Percentiles rank a stretch among this genome's conserved stretches.
Evolutionary conservation across 2,329 filamentous ascomycete genomes (phyloP).

Genomic region (Curvularia sp.): DNA sequence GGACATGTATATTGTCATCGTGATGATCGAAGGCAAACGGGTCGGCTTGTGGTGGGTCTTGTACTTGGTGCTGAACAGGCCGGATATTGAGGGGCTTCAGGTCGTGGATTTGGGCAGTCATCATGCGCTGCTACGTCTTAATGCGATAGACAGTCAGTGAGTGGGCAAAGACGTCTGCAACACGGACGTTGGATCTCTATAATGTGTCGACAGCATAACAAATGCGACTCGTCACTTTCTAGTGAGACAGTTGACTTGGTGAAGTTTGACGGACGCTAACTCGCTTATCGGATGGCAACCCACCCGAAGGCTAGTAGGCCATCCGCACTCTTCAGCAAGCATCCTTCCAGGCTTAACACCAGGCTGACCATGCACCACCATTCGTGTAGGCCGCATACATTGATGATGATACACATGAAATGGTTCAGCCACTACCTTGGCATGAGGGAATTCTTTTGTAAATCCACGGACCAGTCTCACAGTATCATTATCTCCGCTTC

Average conservation of each 20-base stretch:
- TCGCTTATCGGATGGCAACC: slow-evolving; percentile 6
- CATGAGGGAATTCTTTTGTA: background rate
- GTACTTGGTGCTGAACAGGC: slow-evolving; percentile 37
- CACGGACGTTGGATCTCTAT: slow-evolving; percentile 1
- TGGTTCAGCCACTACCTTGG: background rate
- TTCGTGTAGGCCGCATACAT: background rate
- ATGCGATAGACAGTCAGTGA: slow-evolving; percentile 5
- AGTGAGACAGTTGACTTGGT: slow-evolving; percentile 8
- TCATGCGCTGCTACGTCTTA: slow-evolving; percentile 20
- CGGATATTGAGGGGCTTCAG: slow-evolving; percentile 40
- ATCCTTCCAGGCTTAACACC: background rate
- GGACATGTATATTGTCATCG: slow-evolving; percentile 60
- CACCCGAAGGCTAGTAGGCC: background rate
- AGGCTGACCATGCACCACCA: background rate
- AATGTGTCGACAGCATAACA: slow-evolving; percentile 19
- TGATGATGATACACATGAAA: too few relatives aligned
- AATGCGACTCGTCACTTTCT: slow-evolving; percentile 6
- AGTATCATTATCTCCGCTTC: background rate
- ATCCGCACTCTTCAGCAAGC: background rate
- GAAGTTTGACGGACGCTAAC: slow-evolving; percentile 20
- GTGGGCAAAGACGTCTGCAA: slow-evolving; percentile 20
- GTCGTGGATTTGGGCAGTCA: slow-evolving; percentile 35
- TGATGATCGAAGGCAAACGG: slow-evolving; percentile 38
- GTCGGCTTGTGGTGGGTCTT: slow-evolving; percentile 22
- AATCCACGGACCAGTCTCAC: background rate